These are phyloP conservation scores for Solanum clarkiae DNA, from an alignment of 257 asterid genomes.

Conservation along the genomic window DNA sequence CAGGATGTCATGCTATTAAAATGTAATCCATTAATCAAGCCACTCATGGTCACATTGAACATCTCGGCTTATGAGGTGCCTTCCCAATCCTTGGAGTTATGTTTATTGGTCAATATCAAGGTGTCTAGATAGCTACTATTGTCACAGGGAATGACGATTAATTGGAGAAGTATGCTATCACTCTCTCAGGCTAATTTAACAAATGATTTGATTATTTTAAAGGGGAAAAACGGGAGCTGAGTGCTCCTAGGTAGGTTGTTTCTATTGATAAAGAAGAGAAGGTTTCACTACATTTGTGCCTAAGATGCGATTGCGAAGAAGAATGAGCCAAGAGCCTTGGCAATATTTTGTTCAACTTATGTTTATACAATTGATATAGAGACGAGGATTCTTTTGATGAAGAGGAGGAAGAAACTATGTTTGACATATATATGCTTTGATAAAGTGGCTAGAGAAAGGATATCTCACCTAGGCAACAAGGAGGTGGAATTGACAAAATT, in stretches of 20 bases:
- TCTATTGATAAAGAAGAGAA: too few relatives aligned
- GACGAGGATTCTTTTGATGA: neutral
- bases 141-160: neutral
- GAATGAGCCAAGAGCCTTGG: neutral
- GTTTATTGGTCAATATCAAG: neutral
- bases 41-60: neutral
- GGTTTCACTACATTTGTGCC: neutral
- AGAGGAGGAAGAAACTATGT: too few relatives aligned
- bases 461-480: neutral
- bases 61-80: neutral
- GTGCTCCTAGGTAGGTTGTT: neutral
- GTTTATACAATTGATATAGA: neutral
- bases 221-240: too few relatives aligned
- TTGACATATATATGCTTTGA: neutral
- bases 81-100: neutral
- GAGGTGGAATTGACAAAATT: too few relatives aligned
- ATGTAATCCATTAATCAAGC: neutral
- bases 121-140: too few relatives aligned
- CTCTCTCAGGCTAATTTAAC: too few relatives aligned
- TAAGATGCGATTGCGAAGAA: neutral
- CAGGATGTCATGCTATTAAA: neutral
- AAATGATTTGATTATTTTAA: too few relatives aligned
- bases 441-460: neutral
- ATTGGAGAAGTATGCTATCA: neutral
- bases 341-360: neutral